Percentiles rank a stretch among this genome's conserved stretches.
phyloP scores from a whole-genome alignment of 768 basidiomycete species.

The Mycena amicta region DNA sequence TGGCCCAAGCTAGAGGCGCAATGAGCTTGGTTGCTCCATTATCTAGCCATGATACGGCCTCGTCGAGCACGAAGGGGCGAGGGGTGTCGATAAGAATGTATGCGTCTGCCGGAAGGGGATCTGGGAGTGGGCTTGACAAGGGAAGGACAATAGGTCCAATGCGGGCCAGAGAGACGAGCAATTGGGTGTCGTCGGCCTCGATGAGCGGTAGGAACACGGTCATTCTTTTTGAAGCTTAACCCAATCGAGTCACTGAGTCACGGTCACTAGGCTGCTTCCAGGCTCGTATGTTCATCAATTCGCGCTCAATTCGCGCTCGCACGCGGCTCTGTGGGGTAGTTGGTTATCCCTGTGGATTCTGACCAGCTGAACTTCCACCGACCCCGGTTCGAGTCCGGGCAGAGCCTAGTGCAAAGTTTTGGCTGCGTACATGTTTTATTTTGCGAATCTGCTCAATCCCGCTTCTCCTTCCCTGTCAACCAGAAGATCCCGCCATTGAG shows the following conservation, averaged over 20 bases:
- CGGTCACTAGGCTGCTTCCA: too few species aligned
- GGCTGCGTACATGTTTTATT: background rate
- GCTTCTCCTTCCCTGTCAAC: constrained; percentile 45
- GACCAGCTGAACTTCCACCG: background rate
- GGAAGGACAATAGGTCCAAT: constrained; percentile 77
- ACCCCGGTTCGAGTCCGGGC: background rate
- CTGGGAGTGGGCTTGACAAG: constrained; percentile 32
- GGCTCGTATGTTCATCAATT: too few species aligned
- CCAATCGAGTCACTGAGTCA: background rate
- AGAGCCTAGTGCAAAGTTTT: background rate
- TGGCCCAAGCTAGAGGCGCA: constrained; percentile 65
- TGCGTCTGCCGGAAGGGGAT: constrained; percentile 38
- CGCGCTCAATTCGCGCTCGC: too few species aligned
- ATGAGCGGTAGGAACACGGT: background rate
- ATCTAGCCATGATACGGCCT: constrained; percentile 70
- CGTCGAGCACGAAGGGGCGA: constrained; percentile 49
- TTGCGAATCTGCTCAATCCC: too few species aligned
- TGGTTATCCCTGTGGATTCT: background rate
- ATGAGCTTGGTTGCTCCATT: constrained; percentile 81
- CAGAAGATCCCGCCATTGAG: constrained; percentile 68
- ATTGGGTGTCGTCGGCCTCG: constrained; percentile 10
- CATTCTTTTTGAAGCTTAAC: background rate
- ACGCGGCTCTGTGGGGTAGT: background rate
- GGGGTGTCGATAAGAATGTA: constrained; percentile 62
- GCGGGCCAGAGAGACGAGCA: constrained; percentile 65